Evolutionary conservation across 164 flowering plant species (phyloP), one percentile per base, ranked within the genome.

Genomic region (Pachysandra terminalis): DNA sequence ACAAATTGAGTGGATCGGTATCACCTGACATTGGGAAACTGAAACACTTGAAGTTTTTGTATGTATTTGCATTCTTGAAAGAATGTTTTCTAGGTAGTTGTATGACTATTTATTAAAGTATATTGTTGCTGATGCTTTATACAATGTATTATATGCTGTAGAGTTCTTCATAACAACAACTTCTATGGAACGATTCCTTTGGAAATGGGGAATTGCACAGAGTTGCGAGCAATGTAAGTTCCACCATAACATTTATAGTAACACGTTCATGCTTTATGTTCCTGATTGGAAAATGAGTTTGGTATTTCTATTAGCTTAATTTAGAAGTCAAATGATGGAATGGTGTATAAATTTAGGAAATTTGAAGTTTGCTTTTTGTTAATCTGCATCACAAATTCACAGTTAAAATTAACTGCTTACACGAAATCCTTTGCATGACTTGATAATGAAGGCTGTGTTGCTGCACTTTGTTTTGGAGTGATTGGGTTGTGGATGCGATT

Each of bases 21-120:
- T 83, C 99, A n/a, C 84, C 98, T 68, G 99, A 88, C 58, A 79
- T 95, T 75, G 97, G 97, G 81, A 95, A 88, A 81, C 86, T 95
- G 19, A 89, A 83, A 26, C 85, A 79, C 48, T 75, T 95, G 83
- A 83, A 74, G 68, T 21, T 78, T 76, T 75, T 95, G 99, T 95
- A 88, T 71, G 97, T 79, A 56, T 67, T 71, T 68, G 22, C 56
- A 13, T 66, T 63, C 21, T 28, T 62, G 26, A 5, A 57, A 56
- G 55, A 13, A 23, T 28, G n/a, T 27, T 73, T 60, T 66, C 4
- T 56, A 66, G 12, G 7, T 61, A 24, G 63, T 51, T 72, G 9
- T 51, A n/a, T 48, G 56, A 25, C 54, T 17, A 25, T 55, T 59
- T 35, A 26, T 75, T 63, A 49, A 52, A 7, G 12, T 48, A 14